phyloP scores from a whole-genome alignment of 768 basidiomycete species.

The Leccinum variicolor region DNA sequence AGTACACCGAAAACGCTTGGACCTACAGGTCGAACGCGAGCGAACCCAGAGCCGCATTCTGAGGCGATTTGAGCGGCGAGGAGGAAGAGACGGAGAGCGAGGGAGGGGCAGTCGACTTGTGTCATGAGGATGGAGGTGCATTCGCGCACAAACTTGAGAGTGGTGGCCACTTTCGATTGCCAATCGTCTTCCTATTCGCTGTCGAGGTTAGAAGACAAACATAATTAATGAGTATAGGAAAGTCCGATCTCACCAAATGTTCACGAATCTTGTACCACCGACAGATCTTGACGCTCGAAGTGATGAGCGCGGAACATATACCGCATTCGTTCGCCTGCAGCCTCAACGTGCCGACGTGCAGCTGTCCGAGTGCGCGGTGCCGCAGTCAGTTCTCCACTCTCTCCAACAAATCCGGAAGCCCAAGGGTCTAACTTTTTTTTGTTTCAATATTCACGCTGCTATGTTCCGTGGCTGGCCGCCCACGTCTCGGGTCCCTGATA shows the following conservation, averaged over 20 bases:
- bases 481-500: no score
- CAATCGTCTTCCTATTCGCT: slow-evolving; percentile 72
- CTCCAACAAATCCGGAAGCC: no score
- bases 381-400: no score
- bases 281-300: no score
- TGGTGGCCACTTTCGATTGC: slow-evolving; percentile 73
- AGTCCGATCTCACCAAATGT: slow-evolving; percentile 44
- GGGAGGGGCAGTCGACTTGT: slow-evolving; percentile 63
- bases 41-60: slow-evolving; percentile 82
- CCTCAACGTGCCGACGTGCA: no score
- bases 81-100: slow-evolving; percentile 91
- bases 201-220: background rate
- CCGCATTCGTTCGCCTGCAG: no score
- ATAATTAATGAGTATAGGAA: background rate
- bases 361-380: no score
- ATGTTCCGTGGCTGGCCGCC: no score
- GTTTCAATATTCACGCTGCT: no score
- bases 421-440: no score
- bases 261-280: no score
- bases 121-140: slow-evolving; percentile 94
- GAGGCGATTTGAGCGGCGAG: slow-evolving; percentile 51
- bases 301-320: no score
- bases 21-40: slow-evolving; percentile 97
- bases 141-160: slow-evolving; percentile 94
- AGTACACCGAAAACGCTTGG: slow-evolving; percentile 81